Conservation (phyloP, 2,329 filamentous ascomycete species). For the Phialemonium atrogriseum region DNA sequence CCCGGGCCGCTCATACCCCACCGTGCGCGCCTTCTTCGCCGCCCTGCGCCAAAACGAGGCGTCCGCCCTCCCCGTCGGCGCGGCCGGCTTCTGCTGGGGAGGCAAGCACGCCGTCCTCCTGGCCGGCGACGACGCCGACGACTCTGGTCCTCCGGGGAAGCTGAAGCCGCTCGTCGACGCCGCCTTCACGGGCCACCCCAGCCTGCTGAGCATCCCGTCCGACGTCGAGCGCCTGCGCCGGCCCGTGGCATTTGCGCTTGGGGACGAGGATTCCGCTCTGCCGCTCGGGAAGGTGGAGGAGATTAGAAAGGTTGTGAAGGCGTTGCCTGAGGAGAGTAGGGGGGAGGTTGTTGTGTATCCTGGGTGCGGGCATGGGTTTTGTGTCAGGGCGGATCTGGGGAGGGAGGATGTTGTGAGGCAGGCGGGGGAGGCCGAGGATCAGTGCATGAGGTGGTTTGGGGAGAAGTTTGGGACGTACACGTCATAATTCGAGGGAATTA, state of each 20-base stretch:
- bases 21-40: conserved; percentile 12
- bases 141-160: too few relatives aligned
- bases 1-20: conserved; percentile 9
- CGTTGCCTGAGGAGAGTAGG: conserved; percentile 14
- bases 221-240: conserved; percentile 29
- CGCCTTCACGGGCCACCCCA: conserved; percentile 37
- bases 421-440: conserved; percentile 19
- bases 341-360: conserved; percentile 20
- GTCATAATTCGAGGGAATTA: too few relatives aligned
- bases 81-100: conserved; percentile 47
- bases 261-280: conserved; percentile 26
- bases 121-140: conserved; percentile 18
- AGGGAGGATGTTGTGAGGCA: conserved; percentile 14
- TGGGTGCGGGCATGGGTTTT: conserved; percentile 23
- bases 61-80: conserved; percentile 25
- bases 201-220: conserved; percentile 26
- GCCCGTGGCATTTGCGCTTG: conserved; percentile 29
- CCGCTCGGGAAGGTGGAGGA: conserved; percentile 15
- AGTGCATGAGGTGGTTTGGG: conserved; percentile 22
- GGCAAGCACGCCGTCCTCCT: conserved; percentile 35
- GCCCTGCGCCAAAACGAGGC: conserved; percentile 12
- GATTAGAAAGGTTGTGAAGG: conserved; percentile 18
- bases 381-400: conserved; percentile 15
- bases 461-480: conserved; percentile 13
- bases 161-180: conserved; percentile 31